These are phyloP conservation scores for Podospora sp. DNA, from an alignment of 495 filamentous ascomycete species.

Conservation along the genomic window DNA sequence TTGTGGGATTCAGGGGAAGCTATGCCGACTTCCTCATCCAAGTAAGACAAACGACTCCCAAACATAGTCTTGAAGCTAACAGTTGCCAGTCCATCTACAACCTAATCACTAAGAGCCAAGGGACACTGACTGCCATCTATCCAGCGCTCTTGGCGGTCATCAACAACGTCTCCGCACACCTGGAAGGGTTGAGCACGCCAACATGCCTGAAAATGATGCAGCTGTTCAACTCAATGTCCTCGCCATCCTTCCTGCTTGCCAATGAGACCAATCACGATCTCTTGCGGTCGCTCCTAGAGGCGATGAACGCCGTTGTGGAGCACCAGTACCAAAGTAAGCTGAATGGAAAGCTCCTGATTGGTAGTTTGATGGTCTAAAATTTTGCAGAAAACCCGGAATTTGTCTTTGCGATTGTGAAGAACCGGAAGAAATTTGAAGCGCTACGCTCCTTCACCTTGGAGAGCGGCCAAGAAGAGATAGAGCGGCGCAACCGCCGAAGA, in stretches of 20 bases:
- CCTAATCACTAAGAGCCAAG: conserved; percentile 88
- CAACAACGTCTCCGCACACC: conserved; percentile 86
- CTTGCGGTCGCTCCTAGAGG: conserved; percentile 80
- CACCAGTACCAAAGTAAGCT: conserved; percentile 79
- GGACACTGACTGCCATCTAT: conserved; percentile 89
- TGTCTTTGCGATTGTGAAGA: conserved; percentile 76
- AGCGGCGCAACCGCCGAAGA: conserved; percentile 70
- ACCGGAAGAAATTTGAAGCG: conserved; percentile 82
- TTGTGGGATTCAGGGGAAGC: conserved; percentile 81
- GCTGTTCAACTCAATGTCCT: conserved; percentile 91
- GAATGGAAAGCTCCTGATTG: background rate
- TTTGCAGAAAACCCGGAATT: conserved; percentile 77
- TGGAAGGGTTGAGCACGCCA: conserved; percentile 72
- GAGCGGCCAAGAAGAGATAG: conserved; percentile 89
- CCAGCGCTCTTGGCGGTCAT: conserved; percentile 90
- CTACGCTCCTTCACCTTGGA: conserved; percentile 93
- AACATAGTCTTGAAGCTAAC: conserved; percentile 35
- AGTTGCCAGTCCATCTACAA: conserved; percentile 77
- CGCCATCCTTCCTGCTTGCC: conserved; percentile 89
- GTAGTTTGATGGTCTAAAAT: conserved; percentile 32
- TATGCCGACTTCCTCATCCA: conserved; percentile 95
- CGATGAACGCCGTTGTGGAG: conserved; percentile 90
- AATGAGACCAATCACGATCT: conserved; percentile 91
- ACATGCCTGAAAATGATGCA: conserved; percentile 84
- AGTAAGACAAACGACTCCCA: conserved; percentile 52